These are phyloP conservation scores for Stellera chamaejasme DNA, from an alignment of 345 rosid species.

Conservation along the genomic window DNA sequence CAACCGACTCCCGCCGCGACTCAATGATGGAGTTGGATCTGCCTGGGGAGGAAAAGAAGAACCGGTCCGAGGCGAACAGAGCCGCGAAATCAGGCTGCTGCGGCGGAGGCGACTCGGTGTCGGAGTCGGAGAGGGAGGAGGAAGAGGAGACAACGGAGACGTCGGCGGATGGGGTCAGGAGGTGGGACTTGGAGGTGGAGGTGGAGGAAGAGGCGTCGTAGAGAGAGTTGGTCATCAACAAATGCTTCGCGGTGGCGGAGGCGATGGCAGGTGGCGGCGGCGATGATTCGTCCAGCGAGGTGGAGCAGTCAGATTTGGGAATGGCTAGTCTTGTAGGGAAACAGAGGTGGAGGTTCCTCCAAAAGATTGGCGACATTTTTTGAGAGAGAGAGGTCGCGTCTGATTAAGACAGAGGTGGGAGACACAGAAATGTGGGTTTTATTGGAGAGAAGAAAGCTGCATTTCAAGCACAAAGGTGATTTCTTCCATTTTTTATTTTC, in stretches of 20 bases:
- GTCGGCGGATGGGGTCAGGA: slow-evolving; percentile 22
- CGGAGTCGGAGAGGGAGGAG: slow-evolving; percentile 21
- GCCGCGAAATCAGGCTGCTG: slow-evolving; percentile 53
- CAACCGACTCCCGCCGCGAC: slow-evolving; percentile 19
- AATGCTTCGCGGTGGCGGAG: slow-evolving; percentile 5
- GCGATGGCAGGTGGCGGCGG: slow-evolving; percentile 5
- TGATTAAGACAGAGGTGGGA: too few relatives aligned
- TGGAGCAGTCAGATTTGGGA: slow-evolving; percentile 17
- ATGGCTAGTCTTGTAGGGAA: slow-evolving; percentile 31
- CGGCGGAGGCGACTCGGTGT: slow-evolving; percentile 10
- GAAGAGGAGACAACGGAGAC: slow-evolving; percentile 19
- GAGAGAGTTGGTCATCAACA: slow-evolving; percentile 34
- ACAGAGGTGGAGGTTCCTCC: slow-evolving; percentile 57
- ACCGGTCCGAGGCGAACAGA: slow-evolving; percentile 75
- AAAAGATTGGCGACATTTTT: slow-evolving; percentile 49
- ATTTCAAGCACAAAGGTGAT: too few relatives aligned
- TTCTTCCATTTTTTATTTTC: too few relatives aligned
- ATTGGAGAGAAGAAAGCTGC: too few relatives aligned
- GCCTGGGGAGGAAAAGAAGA: slow-evolving; percentile 92
- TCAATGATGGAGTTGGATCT: slow-evolving; percentile 78
- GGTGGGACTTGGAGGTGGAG: slow-evolving; percentile 23
- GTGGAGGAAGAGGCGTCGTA: slow-evolving; percentile 27
- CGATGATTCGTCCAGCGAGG: slow-evolving; percentile 21
- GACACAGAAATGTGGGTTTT: too few relatives aligned
- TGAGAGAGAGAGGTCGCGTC: not conserved